Percentiles rank a stretch among this genome's conserved stretches.
Conservation (phyloP, 164 flowering plant species). For the Umbilicus rupestris region DNA sequence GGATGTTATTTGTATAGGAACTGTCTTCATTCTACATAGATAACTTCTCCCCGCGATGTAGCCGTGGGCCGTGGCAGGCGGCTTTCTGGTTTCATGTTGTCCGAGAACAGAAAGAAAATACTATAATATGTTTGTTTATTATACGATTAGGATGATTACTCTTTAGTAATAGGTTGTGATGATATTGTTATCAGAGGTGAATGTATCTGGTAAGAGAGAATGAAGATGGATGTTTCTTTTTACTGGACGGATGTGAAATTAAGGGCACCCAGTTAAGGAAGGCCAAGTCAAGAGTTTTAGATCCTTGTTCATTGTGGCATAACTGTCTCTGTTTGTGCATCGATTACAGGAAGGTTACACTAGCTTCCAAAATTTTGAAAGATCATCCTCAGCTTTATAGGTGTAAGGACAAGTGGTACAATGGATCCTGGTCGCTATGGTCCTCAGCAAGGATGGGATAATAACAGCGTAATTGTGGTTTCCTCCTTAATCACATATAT, state of each 20-base stretch:
- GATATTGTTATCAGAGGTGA: background rate
- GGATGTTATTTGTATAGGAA: background rate
- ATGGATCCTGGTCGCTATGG: constrained; percentile 97
- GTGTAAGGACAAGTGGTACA: constrained; percentile 21
- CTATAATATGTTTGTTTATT: background rate
- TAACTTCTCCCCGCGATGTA: background rate
- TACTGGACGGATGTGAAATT: constrained; percentile 32
- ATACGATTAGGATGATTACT: background rate
- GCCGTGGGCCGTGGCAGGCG: background rate
- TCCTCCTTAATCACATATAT: constrained; percentile 81
- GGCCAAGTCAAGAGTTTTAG: constrained; percentile 44
- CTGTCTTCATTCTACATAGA: background rate
- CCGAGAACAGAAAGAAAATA: background rate
- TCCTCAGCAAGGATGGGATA: constrained; percentile 98
- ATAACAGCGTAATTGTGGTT: constrained; percentile 99
- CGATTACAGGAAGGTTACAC: constrained; percentile 79
- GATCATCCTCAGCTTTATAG: constrained; percentile 40
- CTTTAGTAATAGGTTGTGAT: background rate
- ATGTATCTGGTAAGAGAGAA: constrained; percentile 14
- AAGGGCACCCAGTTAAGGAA: constrained; percentile 38
- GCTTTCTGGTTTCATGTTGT: background rate
- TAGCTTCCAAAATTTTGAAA: constrained; percentile 43
- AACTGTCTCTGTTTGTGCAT: constrained; percentile 73
- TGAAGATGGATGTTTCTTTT: constrained; percentile 23
- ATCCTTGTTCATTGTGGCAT: constrained; percentile 43